Percentiles rank a stretch among this genome's conserved stretches.
These are phyloP conservation scores for Suzukiozyma palmioleophila DNA, from an alignment of 1,139 yeast genomes.

Conservation along the genomic window DNA sequence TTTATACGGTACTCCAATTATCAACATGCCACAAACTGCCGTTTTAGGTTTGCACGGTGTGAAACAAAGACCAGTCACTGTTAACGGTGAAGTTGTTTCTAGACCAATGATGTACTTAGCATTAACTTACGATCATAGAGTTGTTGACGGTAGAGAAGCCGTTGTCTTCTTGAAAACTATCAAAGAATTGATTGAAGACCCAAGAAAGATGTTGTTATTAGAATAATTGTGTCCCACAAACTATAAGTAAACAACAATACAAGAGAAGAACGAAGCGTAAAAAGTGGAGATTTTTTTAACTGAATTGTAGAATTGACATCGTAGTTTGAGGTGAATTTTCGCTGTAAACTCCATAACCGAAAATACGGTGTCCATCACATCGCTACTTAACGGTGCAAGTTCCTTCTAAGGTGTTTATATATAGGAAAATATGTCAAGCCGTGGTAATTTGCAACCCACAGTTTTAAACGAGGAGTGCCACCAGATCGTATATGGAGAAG, in stretches of 20 bases:
- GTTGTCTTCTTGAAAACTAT: constrained; percentile 94
- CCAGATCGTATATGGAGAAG: too few relatives aligned
- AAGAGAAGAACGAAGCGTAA: background rate
- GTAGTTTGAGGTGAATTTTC: too few relatives aligned
- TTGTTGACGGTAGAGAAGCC: constrained; percentile 98
- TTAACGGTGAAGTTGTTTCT: constrained; percentile 90
- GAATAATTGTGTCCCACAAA: constrained; percentile 20
- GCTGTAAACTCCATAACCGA: too few relatives aligned
- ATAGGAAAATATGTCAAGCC: too few relatives aligned
- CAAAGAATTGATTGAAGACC: constrained; percentile 97
- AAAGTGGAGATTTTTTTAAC: too few relatives aligned
- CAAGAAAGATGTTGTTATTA: constrained; percentile 92
- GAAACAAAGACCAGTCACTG: constrained; percentile 96
- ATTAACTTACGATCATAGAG: constrained; percentile 96
- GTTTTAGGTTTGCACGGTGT: constrained; percentile 97
- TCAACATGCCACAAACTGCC: constrained; percentile 97
- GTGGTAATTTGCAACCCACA: too few relatives aligned
- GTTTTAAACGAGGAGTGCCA: too few relatives aligned
- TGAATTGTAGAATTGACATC: too few relatives aligned
- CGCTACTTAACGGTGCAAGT: too few relatives aligned
- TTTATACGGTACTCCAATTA: constrained; percentile 96
- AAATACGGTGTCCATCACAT: too few relatives aligned
- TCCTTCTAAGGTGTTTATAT: too few relatives aligned
- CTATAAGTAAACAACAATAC: too few relatives aligned
- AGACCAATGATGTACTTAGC: constrained; percentile 99